phyloP scores from a whole-genome alignment of 192 early-diverging fungal species.

The Backusella tuberculispora region DNA sequence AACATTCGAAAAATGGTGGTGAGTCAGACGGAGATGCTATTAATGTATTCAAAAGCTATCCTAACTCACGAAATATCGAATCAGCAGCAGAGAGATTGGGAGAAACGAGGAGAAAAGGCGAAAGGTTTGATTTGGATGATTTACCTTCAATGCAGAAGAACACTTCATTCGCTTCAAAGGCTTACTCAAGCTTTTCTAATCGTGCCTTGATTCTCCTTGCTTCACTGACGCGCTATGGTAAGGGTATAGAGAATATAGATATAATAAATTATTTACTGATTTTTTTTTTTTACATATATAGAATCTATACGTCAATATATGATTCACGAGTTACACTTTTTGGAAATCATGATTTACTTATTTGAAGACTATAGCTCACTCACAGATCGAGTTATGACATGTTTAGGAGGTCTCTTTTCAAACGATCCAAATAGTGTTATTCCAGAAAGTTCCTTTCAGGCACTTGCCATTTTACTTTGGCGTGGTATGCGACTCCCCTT shows the following conservation, averaged over 20 bases:
- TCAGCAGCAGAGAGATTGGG: conserved; percentile 21
- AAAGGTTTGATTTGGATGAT: conserved; percentile 13
- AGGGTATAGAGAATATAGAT: background rate
- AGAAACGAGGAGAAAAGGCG: background rate
- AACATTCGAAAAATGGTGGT: background rate
- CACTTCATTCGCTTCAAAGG: background rate
- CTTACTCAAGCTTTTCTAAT: conserved; percentile 16
- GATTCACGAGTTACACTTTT: conserved; percentile 29
- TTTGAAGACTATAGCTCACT: conserved; percentile 27
- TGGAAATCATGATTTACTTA: conserved; percentile 32
- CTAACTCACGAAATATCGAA: conserved; percentile 8
- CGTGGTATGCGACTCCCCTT: conserved; percentile 4
- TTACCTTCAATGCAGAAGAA: background rate
- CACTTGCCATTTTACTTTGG: conserved; percentile 14
- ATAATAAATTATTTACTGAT: background rate
- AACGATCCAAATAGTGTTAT: conserved; percentile 2
- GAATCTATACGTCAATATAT: conserved; percentile 29
- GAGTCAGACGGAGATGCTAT: background rate
- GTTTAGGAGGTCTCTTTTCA: conserved; percentile 23
- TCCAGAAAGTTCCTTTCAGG: conserved; percentile 13
- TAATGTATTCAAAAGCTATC: background rate
- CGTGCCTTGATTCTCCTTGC: conserved; percentile 28
- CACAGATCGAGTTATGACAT: conserved; percentile 27
- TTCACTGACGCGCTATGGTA: conserved; percentile 28
- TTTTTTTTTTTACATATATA: background rate